A percentile compares a stretch with the other conserved stretches of the same genome.
Evolutionary conservation across 106 monocot genomes (phyloP).

Genomic region (Allium fistulosum): DNA sequence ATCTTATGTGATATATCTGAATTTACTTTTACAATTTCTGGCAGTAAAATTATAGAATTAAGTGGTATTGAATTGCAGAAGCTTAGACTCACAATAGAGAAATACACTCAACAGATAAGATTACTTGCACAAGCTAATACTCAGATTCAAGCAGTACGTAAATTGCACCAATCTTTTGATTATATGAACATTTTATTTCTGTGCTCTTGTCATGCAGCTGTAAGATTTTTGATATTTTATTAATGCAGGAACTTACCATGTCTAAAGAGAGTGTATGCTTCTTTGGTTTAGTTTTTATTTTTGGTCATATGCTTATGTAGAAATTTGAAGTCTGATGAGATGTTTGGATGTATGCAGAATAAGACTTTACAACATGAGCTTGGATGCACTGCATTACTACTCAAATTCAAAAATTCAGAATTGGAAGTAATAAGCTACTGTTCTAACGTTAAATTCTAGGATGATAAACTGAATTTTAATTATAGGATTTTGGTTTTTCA

Average conservation of each 20-base stretch:
- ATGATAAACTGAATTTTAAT: too few relatives aligned
- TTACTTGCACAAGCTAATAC: slow-evolving; percentile 60
- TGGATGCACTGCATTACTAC: slow-evolving; percentile 9
- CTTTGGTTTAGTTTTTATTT: too few relatives aligned
- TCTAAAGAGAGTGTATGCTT: slow-evolving; percentile 8
- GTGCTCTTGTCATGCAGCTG: too few relatives aligned
- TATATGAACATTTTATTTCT: too few relatives aligned
- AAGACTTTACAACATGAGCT: slow-evolving; percentile 34
- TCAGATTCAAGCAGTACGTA: slow-evolving; percentile 51
- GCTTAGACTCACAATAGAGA: slow-evolving; percentile 22
- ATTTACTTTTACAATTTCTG: background rate
- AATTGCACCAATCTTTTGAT: too few relatives aligned
- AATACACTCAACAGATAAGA: slow-evolving; percentile 44
- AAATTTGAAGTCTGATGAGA: too few relatives aligned
- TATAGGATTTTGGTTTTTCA: background rate
- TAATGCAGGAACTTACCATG: slow-evolving; percentile 2
- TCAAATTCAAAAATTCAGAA: slow-evolving; percentile 8
- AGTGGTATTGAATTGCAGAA: slow-evolving; percentile 48
- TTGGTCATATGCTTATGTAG: too few relatives aligned
- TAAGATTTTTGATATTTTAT: background rate
- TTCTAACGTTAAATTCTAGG: too few relatives aligned
- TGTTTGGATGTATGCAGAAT: too few relatives aligned
- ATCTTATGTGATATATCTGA: too few relatives aligned
- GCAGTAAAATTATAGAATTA: slow-evolving; percentile 44
- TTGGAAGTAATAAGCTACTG: background rate